Conservation (phyloP, 768 basidiomycete genomes). For the Coprinopsis marcescibilis region DNA sequence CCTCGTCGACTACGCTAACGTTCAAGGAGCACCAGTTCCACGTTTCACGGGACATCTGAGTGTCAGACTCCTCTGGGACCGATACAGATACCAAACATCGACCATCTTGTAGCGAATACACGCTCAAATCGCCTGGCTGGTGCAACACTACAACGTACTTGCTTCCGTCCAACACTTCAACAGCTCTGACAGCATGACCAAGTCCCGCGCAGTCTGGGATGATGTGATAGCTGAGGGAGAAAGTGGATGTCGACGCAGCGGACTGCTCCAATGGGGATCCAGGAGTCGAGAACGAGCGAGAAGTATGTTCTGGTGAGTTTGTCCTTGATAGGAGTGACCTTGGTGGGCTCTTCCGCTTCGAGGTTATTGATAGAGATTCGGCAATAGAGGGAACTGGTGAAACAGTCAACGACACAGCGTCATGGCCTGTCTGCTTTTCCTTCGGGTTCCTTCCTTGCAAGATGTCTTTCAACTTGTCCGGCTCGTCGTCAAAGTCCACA, state of each 20-base stretch:
- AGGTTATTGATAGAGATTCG: slow-evolving; percentile 16
- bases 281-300: slow-evolving; percentile 35
- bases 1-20: slow-evolving; percentile 34
- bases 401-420: slow-evolving; percentile 18
- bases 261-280: slow-evolving; percentile 28
- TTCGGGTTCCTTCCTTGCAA: slow-evolving; percentile 49
- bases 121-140: slow-evolving; percentile 52
- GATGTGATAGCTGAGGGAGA: slow-evolving; percentile 36
- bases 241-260: slow-evolving; percentile 18
- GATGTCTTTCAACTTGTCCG: slow-evolving; percentile 69
- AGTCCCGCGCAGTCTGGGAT: slow-evolving; percentile 40
- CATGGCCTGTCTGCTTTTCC: slow-evolving; percentile 25
- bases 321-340: slow-evolving; percentile 42
- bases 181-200: slow-evolving; percentile 36
- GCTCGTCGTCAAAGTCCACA: slow-evolving; percentile 79
- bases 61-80: neutral
- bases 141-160: slow-evolving; percentile 49
- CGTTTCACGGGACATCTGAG: slow-evolving; percentile 18
- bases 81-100: slow-evolving; percentile 19
- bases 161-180: slow-evolving; percentile 39
- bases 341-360: slow-evolving; percentile 29
- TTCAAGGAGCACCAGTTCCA: slow-evolving; percentile 42
- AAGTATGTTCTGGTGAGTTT: slow-evolving; percentile 36
- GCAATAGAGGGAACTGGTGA: slow-evolving; percentile 22
- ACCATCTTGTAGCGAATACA: slow-evolving; percentile 52